Conservation (phyloP, 768 basidiomycete genomes). For the Postia placenta region DNA sequence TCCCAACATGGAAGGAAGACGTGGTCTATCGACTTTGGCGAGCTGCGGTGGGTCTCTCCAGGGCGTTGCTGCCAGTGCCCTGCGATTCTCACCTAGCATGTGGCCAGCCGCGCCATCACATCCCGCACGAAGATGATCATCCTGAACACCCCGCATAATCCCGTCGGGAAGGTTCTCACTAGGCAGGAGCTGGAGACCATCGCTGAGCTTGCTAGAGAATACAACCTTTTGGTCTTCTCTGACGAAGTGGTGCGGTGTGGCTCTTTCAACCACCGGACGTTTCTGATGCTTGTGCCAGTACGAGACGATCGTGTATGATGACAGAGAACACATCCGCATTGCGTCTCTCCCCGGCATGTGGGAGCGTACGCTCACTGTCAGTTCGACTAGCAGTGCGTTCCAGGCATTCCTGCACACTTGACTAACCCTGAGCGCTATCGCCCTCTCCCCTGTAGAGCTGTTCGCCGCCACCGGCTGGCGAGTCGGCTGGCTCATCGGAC, state of each 20-base stretch:
- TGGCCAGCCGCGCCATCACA: slow-evolving; percentile 56
- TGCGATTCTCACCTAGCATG: background rate
- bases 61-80: background rate
- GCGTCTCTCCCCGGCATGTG: slow-evolving; percentile 97
- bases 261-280: background rate
- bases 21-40: slow-evolving; percentile 87
- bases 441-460: slow-evolving; percentile 57
- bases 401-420: background rate
- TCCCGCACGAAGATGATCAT: slow-evolving; percentile 91
- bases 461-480: slow-evolving; percentile 98
- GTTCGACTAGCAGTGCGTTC: slow-evolving; percentile 79
- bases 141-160: slow-evolving; percentile 95
- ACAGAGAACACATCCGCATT: slow-evolving; percentile 83
- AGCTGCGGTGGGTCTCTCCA: slow-evolving; percentile 54
- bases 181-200: slow-evolving; percentile 76
- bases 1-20: slow-evolving; percentile 52
- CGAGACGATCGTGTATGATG: slow-evolving; percentile 86
- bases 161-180: slow-evolving; percentile 95
- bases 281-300: slow-evolving; percentile 45
- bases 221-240: slow-evolving; percentile 85
- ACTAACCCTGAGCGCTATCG: background rate
- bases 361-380: slow-evolving; percentile 94
- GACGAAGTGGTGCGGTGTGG: slow-evolving; percentile 86
- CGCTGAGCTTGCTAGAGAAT: slow-evolving; percentile 82
- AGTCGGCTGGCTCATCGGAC: slow-evolving; percentile 92